phyloP scores from a whole-genome alignment of 805 yeast species.

The Pichia gijzeniarum region DNA sequence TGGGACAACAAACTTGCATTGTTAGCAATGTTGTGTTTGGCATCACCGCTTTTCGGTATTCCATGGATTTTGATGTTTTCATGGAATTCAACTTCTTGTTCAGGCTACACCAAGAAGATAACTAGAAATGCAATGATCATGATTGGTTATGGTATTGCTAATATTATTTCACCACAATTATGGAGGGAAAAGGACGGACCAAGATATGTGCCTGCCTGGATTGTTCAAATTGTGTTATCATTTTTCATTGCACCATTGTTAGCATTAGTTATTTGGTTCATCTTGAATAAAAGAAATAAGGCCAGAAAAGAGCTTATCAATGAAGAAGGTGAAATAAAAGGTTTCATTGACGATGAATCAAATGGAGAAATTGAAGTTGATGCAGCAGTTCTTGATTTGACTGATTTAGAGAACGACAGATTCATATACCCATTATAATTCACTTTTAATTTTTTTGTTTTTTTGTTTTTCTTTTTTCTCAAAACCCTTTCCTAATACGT shows the following conservation, averaged over 20 bases:
- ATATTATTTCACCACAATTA: constrained; percentile 50
- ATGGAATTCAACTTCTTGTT: constrained; percentile 27
- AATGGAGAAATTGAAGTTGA: constrained; percentile 27
- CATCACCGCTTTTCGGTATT: constrained; percentile 34
- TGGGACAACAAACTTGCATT: constrained; percentile 40
- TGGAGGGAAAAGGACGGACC: constrained; percentile 48
- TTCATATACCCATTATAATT: constrained; percentile 44
- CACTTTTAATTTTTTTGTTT: neutral
- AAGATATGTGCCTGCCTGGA: constrained; percentile 44
- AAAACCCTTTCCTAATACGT: no score
- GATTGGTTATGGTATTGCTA: constrained; percentile 43
- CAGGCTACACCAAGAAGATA: constrained; percentile 46
- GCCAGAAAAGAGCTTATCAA: constrained; percentile 15
- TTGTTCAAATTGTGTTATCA: constrained; percentile 48
- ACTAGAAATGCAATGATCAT: constrained; percentile 43
- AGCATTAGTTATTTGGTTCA: constrained; percentile 37
- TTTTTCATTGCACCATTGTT: constrained; percentile 41
- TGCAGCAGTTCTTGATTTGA: constrained; percentile 43
- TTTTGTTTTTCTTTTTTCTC: no score
- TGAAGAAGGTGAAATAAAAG: constrained; percentile 17
- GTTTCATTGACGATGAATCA: constrained; percentile 25
- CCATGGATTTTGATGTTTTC: constrained; percentile 24
- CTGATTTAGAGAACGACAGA: constrained; percentile 45
- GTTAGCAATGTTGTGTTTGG: constrained; percentile 42
- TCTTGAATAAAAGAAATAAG: constrained; percentile 40